These are phyloP conservation scores for Leishmania mexicana DNA, from an alignment of 208 protist genomes.

Conservation along the genomic window DNA sequence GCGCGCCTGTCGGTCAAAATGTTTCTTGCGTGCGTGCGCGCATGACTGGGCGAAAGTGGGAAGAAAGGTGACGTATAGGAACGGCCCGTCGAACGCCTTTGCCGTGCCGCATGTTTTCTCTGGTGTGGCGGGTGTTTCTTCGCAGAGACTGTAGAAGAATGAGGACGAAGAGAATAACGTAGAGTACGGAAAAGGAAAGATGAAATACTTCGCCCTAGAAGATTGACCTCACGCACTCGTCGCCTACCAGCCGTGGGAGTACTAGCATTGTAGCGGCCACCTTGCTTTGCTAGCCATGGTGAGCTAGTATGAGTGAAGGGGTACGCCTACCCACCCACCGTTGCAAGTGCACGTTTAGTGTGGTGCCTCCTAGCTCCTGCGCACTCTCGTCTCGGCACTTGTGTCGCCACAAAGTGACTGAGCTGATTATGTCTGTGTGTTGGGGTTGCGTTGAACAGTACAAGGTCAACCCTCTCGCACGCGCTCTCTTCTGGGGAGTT, in stretches of 20 bases:
- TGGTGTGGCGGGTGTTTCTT: too few relatives aligned
- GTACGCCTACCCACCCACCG: background rate
- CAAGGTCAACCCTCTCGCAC: background rate
- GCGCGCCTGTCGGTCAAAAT: background rate
- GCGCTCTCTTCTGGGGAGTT: background rate
- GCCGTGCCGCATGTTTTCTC: background rate
- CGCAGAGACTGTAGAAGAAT: background rate
- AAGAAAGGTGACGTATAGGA: background rate
- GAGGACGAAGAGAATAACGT: background rate
- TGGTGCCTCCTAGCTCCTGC: background rate
- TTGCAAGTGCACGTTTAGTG: background rate
- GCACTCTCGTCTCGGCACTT: background rate
- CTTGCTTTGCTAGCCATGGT: background rate
- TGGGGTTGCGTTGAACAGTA: background rate
- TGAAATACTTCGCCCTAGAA: background rate
- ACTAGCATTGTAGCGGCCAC: background rate
- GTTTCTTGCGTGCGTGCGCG: background rate
- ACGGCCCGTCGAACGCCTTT: background rate
- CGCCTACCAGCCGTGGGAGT: background rate
- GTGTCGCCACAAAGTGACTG: background rate
- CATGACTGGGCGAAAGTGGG: background rate
- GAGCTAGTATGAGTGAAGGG: background rate
- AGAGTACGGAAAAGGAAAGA: background rate
- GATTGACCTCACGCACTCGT: background rate
- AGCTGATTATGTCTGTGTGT: background rate